Base-by-base conservation (phyloP, 345 rosid species). In the Erucastrum elatum region DNA sequence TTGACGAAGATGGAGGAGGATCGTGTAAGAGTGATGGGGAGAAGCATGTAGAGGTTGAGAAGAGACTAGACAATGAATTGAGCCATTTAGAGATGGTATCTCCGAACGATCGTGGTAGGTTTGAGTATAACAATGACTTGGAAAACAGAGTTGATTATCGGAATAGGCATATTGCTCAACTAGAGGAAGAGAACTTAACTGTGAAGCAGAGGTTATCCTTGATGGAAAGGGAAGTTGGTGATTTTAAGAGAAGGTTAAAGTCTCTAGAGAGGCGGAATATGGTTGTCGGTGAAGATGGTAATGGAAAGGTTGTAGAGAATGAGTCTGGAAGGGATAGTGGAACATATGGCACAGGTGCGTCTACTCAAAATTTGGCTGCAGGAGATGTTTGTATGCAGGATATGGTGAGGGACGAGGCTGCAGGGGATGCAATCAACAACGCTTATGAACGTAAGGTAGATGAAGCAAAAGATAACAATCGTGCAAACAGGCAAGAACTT, bases 101-200 rank as follows among this genome's bases (percentile, higher is more conserved):
- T 82, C 98, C 98, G 0, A 89, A 70, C 75, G 84, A 82, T 58
- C 87, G 85, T 44, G 87, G 88, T 5, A 12, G 64, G 34, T 68
- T 64, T 34, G 92, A 89, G 33, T 85, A 86, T 75, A 84, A 87
- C 80, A 93, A 91, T 83, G 84, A 88, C 41, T 83, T 91, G 87
- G 99, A 88, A 88, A 95, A 91, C 82, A 82, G 96, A 80, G 96
- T 95, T 5, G 92, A 91, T 83, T 93, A 95, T 88, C 97, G 91
- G 74, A 94, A 91, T 77, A 82, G 89, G 53, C 99, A 95, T 71
- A 95, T 93, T 74, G 92, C 93, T 1, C 92, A 90, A 31, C 63
- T 95, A 66, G 97, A 93, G 77, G 98, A 95, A 76, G 98, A 93
- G 87, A 95, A 91, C 62, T 83, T 95, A 75, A 90, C 94, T 0